These are phyloP conservation scores for Lanzia echinophila DNA, from an alignment of 2,329 filamentous ascomycete species.

Conservation along the genomic window DNA sequence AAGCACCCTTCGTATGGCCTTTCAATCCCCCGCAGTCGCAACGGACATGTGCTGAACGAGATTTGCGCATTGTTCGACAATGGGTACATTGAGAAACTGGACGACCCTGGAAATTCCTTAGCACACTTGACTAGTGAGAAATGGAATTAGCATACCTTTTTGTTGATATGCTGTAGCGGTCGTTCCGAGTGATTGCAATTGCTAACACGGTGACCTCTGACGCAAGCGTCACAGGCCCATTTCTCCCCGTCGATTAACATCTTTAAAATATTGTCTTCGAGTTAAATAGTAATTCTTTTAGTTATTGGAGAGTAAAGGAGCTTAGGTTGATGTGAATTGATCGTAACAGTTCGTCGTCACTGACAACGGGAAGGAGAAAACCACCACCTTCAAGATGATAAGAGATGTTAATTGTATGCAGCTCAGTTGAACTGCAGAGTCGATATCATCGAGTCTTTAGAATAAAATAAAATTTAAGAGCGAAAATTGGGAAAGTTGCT, in stretches of 20 bases:
- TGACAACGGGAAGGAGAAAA: constrained; percentile 13
- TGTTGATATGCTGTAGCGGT: constrained; percentile 88
- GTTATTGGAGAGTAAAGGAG: neutral
- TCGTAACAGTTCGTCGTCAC: constrained; percentile 12
- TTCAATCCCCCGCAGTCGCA: constrained; percentile 95
- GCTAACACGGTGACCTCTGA: constrained; percentile 97
- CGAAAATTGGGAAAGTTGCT: constrained; percentile 2
- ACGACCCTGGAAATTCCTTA: constrained; percentile 49
- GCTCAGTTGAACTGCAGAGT: constrained; percentile 28
- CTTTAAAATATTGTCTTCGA: constrained; percentile 19
- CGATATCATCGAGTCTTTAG: constrained; percentile 29
- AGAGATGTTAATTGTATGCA: constrained; percentile 24
- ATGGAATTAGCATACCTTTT: constrained; percentile 49
- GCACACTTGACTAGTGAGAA: neutral
- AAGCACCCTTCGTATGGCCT: constrained; percentile 53
- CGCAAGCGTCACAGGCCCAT: constrained; percentile 87
- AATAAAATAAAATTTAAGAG: constrained; percentile 14
- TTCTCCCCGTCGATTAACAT: constrained; percentile 95
- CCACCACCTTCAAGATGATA: constrained; percentile 23
- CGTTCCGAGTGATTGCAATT: constrained; percentile 95
- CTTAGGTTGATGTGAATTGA: constrained; percentile 17
- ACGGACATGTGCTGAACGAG: constrained; percentile 86
- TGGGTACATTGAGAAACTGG: constrained; percentile 97
- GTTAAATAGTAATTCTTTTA: neutral
- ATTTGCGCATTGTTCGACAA: constrained; percentile 94